A percentile compares a stretch with the other conserved stretches of the same genome.
Conservation (phyloP, 2,329 filamentous ascomycete genomes). For the Rhinocladiella similis region DNA sequence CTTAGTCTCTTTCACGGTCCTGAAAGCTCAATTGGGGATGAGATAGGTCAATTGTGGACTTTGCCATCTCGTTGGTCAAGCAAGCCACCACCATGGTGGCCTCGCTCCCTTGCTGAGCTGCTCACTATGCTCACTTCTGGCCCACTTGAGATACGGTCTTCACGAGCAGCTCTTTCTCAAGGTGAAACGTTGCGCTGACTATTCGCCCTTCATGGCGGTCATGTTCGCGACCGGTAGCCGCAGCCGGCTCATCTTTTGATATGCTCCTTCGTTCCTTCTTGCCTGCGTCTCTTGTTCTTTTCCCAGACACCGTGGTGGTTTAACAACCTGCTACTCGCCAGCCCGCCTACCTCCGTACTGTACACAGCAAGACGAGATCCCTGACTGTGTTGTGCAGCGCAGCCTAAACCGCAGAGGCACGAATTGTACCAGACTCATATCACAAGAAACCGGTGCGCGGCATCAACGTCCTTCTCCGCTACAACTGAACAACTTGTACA, state of each 20-base stretch:
- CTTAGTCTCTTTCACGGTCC: slow-evolving; percentile 17
- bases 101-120: slow-evolving; percentile 6
- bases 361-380: background rate
- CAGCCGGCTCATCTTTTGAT: background rate
- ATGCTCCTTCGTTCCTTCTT: background rate
- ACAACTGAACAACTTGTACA: background rate
- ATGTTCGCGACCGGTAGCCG: slow-evolving; percentile 7
- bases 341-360: background rate
- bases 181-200: slow-evolving; percentile 26
- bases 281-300: background rate
- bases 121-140: background rate
- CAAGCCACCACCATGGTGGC: slow-evolving; percentile 19
- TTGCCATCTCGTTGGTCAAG: slow-evolving; percentile 22
- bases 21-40: slow-evolving; percentile 1
- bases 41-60: slow-evolving; percentile 19
- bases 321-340: background rate
- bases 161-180: slow-evolving; percentile 13
- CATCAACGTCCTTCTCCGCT: background rate
- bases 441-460: background rate
- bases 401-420: background rate
- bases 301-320: background rate
- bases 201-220: slow-evolving; percentile 2
- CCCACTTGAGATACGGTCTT: slow-evolving; percentile 13
- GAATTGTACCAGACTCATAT: background rate
- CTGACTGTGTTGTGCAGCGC: background rate